phyloP scores from a whole-genome alignment of 73 alveolate species.

The Symbiodinium natans region DNA sequence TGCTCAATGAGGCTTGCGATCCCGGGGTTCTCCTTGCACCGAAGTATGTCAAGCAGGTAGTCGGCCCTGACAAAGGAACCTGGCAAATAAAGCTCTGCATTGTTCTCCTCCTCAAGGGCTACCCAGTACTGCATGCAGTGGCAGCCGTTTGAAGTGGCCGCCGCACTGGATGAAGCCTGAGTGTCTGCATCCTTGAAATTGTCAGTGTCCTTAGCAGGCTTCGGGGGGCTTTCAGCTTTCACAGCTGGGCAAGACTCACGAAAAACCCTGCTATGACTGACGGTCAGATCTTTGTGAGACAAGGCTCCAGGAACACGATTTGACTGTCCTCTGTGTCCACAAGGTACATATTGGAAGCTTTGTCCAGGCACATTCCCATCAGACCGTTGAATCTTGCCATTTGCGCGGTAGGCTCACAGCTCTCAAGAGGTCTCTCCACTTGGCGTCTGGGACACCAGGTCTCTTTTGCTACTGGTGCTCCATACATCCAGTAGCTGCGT shows the following conservation, averaged over 20 bases:
- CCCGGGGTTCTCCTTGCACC: background rate
- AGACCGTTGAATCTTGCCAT: conserved; percentile 38
- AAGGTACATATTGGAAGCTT: conserved; percentile 37
- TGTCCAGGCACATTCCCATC: conserved; percentile 38
- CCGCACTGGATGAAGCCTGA: background rate
- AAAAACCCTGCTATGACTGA: background rate
- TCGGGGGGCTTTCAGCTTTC: background rate
- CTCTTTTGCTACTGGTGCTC: conserved; percentile 28
- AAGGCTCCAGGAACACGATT: conserved; percentile 34
- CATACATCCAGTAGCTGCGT: conserved; percentile 53
- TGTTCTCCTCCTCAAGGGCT: background rate
- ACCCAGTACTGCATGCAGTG: background rate
- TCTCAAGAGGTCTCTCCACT: background rate
- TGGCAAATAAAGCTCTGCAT: background rate
- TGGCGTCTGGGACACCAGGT: conserved; percentile 48
- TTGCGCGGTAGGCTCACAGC: conserved; percentile 34
- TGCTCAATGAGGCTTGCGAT: background rate
- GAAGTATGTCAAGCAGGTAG: background rate
- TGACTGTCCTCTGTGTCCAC: conserved; percentile 80
- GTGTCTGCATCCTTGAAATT: background rate
- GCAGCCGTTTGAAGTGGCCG: background rate
- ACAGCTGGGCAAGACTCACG: background rate
- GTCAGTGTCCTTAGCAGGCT: background rate
- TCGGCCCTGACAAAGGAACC: background rate
- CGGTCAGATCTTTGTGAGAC: too few species aligned